Evolutionary conservation across 2,329 filamentous ascomycete species (phyloP).

Genomic region (Chalaropsis thielavioides): DNA sequence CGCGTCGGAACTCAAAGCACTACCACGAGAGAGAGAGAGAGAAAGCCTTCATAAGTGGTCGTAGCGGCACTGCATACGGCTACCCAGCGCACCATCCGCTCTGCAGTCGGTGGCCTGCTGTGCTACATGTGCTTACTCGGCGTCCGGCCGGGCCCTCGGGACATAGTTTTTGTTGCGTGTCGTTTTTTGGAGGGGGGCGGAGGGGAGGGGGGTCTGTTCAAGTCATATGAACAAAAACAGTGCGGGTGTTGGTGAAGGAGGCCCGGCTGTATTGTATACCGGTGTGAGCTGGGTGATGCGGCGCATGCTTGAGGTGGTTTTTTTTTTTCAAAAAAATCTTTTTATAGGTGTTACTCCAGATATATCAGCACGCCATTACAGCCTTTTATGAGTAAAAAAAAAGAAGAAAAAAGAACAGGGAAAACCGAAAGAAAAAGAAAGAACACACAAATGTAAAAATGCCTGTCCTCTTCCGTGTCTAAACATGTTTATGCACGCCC

Average conservation of each 20-base stretch:
- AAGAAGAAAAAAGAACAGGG: not conserved
- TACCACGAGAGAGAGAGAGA: not conserved
- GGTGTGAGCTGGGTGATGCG: too few relatives aligned
- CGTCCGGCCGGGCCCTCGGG: not conserved
- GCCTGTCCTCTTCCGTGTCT: not conserved
- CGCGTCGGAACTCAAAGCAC: not conserved
- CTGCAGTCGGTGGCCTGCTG: not conserved
- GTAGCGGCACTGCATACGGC: not conserved
- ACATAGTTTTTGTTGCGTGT: not conserved
- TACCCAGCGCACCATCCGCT: not conserved
- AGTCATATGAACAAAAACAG: too few relatives aligned
- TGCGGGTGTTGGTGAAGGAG: too few relatives aligned
- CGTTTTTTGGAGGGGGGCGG: not conserved
- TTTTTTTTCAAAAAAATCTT: too few relatives aligned
- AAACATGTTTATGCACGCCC: not conserved
- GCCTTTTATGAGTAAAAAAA: too few relatives aligned
- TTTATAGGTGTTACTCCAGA: too few relatives aligned
- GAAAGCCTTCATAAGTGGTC: not conserved
- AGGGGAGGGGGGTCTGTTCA: too few relatives aligned
- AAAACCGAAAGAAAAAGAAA: not conserved
- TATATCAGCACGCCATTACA: too few relatives aligned
- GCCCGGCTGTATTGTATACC: too few relatives aligned
- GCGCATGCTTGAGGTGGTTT: too few relatives aligned
- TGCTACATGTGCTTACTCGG: not conserved
- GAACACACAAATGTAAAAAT: not conserved